Percentiles rank a stretch among this genome's conserved stretches.
These are phyloP conservation scores for Amoebophrya sp. DNA, from an alignment of 169 alveolate species.

Conservation along the genomic window DNA sequence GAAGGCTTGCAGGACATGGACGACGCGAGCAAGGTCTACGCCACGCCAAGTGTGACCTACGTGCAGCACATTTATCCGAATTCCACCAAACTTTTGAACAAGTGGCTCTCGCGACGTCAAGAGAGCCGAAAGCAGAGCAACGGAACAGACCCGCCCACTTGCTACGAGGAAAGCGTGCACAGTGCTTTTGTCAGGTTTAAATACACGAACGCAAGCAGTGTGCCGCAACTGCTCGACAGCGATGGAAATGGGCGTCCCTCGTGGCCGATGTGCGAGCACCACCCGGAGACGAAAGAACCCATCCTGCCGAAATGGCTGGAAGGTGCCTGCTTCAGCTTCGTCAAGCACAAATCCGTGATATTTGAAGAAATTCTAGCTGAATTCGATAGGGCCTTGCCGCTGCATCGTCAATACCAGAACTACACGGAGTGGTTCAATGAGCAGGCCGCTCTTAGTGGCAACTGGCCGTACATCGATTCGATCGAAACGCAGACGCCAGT, in stretches of 20 bases:
- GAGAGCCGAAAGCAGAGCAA: background rate
- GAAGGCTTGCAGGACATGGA: background rate
- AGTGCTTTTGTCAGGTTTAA: background rate
- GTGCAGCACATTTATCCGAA: slow-evolving; percentile 20
- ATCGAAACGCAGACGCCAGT: too few relatives aligned
- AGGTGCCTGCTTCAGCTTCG: background rate
- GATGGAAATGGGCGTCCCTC: too few relatives aligned
- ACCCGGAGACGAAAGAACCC: background rate
- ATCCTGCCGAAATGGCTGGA: background rate
- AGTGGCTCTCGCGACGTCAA: background rate
- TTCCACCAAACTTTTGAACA: background rate
- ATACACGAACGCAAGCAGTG: background rate
- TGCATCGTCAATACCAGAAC: background rate
- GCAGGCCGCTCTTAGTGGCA: background rate
- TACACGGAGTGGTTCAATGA: background rate
- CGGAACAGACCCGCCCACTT: background rate
- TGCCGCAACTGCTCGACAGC: background rate
- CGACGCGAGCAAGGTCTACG: background rate
- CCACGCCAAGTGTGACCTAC: background rate
- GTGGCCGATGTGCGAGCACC: background rate
- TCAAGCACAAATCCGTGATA: background rate
- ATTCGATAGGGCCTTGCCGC: background rate
- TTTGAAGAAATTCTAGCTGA: background rate
- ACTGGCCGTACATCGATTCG: background rate
- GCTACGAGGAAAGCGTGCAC: slow-evolving; percentile 17